Evolutionary conservation across 352 stramenopile genomes (phyloP), one percentile per base, ranked within the genome.

Genomic region (Pythium graminicola): DNA sequence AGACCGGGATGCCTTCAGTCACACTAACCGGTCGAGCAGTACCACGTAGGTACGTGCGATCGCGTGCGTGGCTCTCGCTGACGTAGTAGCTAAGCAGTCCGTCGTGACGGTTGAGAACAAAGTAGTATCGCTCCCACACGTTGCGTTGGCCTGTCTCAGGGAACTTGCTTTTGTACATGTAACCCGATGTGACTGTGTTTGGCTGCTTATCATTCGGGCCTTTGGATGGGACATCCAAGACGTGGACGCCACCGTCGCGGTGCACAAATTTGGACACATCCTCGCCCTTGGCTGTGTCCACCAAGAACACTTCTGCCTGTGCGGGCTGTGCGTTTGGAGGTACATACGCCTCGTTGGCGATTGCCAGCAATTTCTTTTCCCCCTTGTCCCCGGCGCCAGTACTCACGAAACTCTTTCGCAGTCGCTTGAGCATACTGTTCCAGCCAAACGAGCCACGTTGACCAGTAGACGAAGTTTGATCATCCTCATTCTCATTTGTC

Each of bases 101-200:
- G 3, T 89, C 73, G 16, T 69, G 62, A 29, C 81, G 80, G 51
- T 91, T 84, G 17, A 93, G 65, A 22, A 90, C 80, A 39, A 93
- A 93, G 55, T 87, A 93, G 45, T 86, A 90, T 14, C 83, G 80
- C 62, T 93, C 83, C 83, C 83, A 93, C 27, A 89, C 36, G 32
- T 90, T 81, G 14, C 74, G 65, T 64, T 93, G 78, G 11, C 83
- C 83, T 1, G 79, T 88, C 59, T 91, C 81, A 0, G 83, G 80
- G 20, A 90, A 73, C 58, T 86, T 88, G 72, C 75, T 93, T 58
- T 90, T 89, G 67, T 90, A 93, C 80, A 93, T 89, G 70, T 93
- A 93, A 5, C 83, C 83, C n/a, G 70, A 70, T 20, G 80, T 91
- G 32, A 90, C 50, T 16, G 86, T 75, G 44, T 90, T 89, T 57